phyloP scores from a whole-genome alignment of 2,329 filamentous ascomycete species.

The Torrubiellomyces zombiae region DNA sequence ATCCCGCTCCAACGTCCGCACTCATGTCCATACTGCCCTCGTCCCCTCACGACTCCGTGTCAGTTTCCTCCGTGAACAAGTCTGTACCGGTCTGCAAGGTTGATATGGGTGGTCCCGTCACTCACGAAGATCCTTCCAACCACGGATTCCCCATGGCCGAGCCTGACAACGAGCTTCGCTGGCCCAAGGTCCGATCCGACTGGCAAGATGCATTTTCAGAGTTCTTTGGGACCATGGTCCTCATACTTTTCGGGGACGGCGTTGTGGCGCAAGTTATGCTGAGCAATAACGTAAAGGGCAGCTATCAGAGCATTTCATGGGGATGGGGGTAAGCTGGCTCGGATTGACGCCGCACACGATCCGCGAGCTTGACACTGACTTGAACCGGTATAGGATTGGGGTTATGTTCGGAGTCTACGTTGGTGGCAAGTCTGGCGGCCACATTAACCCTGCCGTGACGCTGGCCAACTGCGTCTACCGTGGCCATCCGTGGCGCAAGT shows the following conservation, averaged over 20 bases:
- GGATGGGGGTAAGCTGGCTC: constrained; percentile 26
- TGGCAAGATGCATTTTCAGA: constrained; percentile 46
- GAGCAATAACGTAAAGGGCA: constrained; percentile 28
- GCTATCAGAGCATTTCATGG: constrained; percentile 32
- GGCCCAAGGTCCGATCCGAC: constrained; percentile 33
- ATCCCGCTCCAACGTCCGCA: constrained; percentile 1
- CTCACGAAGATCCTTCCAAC: constrained; percentile 9
- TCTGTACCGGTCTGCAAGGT: constrained; percentile 12
- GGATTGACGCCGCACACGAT: neutral
- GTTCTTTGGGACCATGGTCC: constrained; percentile 50
- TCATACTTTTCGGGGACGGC: constrained; percentile 56
- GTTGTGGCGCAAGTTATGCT: constrained; percentile 53
- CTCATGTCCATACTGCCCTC: constrained; percentile 13
- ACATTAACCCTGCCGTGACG: constrained; percentile 57
- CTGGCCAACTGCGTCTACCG: constrained; percentile 53
- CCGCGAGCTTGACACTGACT: too few relatives aligned
- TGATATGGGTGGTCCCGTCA: constrained; percentile 13
- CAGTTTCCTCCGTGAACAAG: constrained; percentile 18
- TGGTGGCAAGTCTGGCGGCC: constrained; percentile 47
- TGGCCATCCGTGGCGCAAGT: constrained; percentile 50
- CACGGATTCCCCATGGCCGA: constrained; percentile 6
- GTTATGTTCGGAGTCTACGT: constrained; percentile 56
- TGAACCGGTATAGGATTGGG: constrained; percentile 28
- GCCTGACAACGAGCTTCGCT: constrained; percentile 17
- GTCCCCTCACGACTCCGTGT: constrained; percentile 15